Conservation (phyloP, 2,329 filamentous ascomycete species). For the Exophiala aquamarina region DNA sequence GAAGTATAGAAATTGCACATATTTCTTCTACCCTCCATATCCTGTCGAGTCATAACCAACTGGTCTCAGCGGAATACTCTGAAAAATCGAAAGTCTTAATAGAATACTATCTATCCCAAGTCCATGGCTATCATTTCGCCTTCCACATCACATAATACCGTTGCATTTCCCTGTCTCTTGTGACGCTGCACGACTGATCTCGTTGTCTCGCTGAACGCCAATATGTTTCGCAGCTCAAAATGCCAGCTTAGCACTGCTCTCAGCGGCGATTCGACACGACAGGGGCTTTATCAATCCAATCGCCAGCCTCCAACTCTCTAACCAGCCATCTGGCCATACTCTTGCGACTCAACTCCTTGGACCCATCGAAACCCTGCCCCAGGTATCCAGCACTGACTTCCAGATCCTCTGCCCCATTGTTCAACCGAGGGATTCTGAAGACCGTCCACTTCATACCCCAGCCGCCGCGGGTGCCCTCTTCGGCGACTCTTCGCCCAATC, state of each 20-base stretch:
- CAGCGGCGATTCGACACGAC: neutral
- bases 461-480: neutral
- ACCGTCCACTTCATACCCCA: conserved; percentile 15
- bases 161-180: too few relatives aligned
- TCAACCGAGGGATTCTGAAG: conserved; percentile 8
- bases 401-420: neutral
- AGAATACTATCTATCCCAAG: too few relatives aligned
- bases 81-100: too few relatives aligned
- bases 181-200: too few relatives aligned
- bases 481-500: conserved; percentile 6
- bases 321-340: conserved; percentile 15
- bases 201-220: too few relatives aligned
- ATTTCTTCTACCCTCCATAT: too few relatives aligned
- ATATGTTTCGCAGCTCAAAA: too few relatives aligned
- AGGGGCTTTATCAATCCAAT: conserved; percentile 11
- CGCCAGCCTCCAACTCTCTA: conserved; percentile 12
- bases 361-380: conserved; percentile 1
- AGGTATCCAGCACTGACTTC: conserved; percentile 3
- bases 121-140: too few relatives aligned
- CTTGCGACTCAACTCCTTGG: conserved; percentile 8
- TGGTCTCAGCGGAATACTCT: too few relatives aligned
- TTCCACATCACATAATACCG: too few relatives aligned
- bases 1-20: too few relatives aligned
- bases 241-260: neutral
- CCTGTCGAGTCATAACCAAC: too few relatives aligned